Evolutionary conservation across 352 stramenopile genomes (phyloP).

Genomic region (Globisporangium abappressorium): DNA sequence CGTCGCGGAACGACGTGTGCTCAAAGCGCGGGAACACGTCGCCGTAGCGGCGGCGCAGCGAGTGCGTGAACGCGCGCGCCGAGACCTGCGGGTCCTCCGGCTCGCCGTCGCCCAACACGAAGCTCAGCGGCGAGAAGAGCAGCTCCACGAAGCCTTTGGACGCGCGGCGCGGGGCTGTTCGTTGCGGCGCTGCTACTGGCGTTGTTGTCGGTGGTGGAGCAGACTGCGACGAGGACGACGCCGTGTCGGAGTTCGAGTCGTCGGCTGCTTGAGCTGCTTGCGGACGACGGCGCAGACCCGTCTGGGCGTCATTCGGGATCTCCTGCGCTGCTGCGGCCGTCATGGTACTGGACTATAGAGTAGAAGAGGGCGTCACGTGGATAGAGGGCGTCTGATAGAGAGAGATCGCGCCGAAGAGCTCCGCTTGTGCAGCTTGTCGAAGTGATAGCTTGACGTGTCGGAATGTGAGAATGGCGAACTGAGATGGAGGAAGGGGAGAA

Average conservation of each 20-base stretch:
- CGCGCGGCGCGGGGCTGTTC: not conserved
- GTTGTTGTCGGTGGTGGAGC: not conserved
- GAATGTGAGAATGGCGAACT: slow-evolving; percentile 4
- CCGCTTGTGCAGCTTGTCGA: not conserved
- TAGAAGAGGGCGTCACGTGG: too few species aligned
- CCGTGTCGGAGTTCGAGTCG: slow-evolving; percentile 15
- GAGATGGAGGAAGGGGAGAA: slow-evolving; percentile 1
- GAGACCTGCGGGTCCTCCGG: slow-evolving; percentile 59
- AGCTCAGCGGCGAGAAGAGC: slow-evolving; percentile 70
- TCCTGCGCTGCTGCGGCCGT: slow-evolving; percentile 16
- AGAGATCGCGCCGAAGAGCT: not conserved
- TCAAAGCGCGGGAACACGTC: slow-evolving; percentile 68
- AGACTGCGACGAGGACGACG: slow-evolving; percentile 16
- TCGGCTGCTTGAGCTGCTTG: slow-evolving; percentile 13
- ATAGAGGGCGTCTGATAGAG: not conserved
- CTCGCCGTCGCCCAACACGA: slow-evolving; percentile 68
- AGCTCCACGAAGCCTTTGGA: slow-evolving; percentile 72
- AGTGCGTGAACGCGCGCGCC: slow-evolving; percentile 55
- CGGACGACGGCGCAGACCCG: slow-evolving; percentile 31
- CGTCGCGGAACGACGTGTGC: slow-evolving; percentile 79
- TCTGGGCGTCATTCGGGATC: slow-evolving; percentile 10
- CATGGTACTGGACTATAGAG: not conserved
- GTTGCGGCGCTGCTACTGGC: not conserved
- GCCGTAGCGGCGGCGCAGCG: slow-evolving; percentile 54
- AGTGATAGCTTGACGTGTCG: not conserved